Evolutionary conservation across 1,284 basidiomycete species (phyloP).

Genomic region (Pseudozyma hubeiensis): DNA sequence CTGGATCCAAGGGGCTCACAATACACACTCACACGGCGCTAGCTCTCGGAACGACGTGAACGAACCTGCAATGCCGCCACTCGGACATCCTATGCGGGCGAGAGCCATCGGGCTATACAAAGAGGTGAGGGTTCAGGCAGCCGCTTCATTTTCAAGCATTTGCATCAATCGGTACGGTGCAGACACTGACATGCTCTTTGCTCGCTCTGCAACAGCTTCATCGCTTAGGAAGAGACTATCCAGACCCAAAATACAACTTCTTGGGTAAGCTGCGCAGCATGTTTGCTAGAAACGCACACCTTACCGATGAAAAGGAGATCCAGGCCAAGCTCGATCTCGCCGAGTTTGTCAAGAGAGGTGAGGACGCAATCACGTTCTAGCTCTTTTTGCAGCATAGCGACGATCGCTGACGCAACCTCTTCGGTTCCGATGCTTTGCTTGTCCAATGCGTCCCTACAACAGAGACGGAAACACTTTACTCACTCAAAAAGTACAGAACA

Average conservation of each 20-base stretch:
- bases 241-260: slow-evolving; percentile 67
- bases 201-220: slow-evolving; percentile 47
- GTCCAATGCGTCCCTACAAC: not conserved
- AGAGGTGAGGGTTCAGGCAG: slow-evolving; percentile 34
- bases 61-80: slow-evolving; percentile 55
- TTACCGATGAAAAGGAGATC: slow-evolving; percentile 64
- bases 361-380: slow-evolving; percentile 5
- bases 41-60: too few relatives aligned
- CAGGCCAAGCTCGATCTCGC: slow-evolving; percentile 60
- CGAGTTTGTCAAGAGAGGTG: slow-evolving; percentile 63
- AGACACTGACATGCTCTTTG: not conserved
- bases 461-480: slow-evolving; percentile 66
- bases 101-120: slow-evolving; percentile 66
- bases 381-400: too few relatives aligned
- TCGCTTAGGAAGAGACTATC: slow-evolving; percentile 66
- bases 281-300: slow-evolving; percentile 58
- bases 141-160: not conserved
- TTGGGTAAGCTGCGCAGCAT: slow-evolving; percentile 61
- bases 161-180: too few relatives aligned
- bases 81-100: slow-evolving; percentile 62
- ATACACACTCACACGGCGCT: too few relatives aligned
- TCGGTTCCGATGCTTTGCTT: not conserved
- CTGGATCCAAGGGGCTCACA: too few relatives aligned
- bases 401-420: not conserved
- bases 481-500: slow-evolving; percentile 66